Percentiles rank a stretch among this genome's conserved stretches.
phyloP scores from a whole-genome alignment of 2,329 filamentous ascomycete genomes.

The Gnomoniopsis sp. region DNA sequence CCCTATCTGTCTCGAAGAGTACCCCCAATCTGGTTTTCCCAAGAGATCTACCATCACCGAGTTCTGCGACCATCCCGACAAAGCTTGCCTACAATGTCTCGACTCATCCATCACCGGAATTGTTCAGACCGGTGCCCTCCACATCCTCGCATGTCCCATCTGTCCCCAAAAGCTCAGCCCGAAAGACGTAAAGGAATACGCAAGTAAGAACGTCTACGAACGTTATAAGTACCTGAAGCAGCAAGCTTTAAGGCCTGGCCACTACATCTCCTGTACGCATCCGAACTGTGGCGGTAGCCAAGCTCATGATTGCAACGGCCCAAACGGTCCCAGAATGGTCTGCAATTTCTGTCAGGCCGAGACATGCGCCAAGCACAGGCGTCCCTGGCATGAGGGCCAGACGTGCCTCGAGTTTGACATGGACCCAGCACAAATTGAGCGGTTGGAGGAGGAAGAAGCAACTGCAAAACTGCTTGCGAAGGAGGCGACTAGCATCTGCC shows the following conservation, averaged over 20 bases:
- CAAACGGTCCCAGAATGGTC: constrained; percentile 11
- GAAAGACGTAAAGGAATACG: constrained; percentile 6
- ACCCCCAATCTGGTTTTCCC: constrained; percentile 11
- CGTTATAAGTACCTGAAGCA: constrained; percentile 13
- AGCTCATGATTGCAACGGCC: constrained; percentile 1
- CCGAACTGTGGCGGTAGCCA: constrained; percentile 13
- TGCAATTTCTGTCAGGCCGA: constrained; percentile 10
- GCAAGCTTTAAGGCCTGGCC: constrained; percentile 15
- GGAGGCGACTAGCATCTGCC: constrained; percentile 14
- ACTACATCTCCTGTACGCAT: constrained; percentile 17
- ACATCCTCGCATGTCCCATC: constrained; percentile 15
- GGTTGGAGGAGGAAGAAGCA: constrained; percentile 17
- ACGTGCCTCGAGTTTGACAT: constrained; percentile 14
- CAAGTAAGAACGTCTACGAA: constrained; percentile 1
- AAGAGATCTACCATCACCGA: constrained; percentile 1
- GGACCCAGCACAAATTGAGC: constrained; percentile 14
- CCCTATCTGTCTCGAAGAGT: constrained; percentile 13
- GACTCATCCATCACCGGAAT: constrained; percentile 10
- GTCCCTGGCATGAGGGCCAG: constrained; percentile 14
- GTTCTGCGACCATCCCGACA: constrained; percentile 15
- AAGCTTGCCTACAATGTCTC: constrained; percentile 15
- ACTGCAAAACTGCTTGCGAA: constrained; percentile 11
- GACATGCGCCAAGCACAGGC: constrained; percentile 15
- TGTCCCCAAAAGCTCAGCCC: constrained; percentile 11
- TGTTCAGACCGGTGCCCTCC: constrained; percentile 12